A percentile compares a stretch with the other conserved stretches of the same genome.
These are phyloP conservation scores for Naganishia onofrii DNA, from an alignment of 768 basidiomycete genomes.

Conservation along the genomic window DNA sequence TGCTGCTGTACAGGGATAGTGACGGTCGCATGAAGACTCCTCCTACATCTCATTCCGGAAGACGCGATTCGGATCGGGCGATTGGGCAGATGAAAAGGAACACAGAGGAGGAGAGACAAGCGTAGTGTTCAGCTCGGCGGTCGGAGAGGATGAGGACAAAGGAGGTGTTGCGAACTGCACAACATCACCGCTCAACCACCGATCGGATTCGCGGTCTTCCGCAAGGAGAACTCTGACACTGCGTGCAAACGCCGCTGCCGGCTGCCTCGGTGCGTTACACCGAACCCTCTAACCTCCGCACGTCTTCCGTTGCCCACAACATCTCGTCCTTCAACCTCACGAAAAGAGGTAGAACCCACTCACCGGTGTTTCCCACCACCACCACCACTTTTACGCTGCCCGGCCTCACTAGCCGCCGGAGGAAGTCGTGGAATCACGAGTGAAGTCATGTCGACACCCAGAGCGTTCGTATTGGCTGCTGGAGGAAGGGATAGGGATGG, in stretches of 20 bases:
- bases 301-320: too few species aligned
- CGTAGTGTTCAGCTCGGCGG: background rate
- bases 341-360: background rate
- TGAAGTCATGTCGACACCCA: background rate
- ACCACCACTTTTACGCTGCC: background rate
- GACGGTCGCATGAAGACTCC: slow-evolving; percentile 23
- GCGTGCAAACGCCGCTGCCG: too few species aligned
- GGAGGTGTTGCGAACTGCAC: background rate
- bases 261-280: too few species aligned
- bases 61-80: background rate
- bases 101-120: background rate
- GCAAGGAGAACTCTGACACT: too few species aligned
- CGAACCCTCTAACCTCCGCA: too few species aligned
- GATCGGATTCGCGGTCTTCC: too few species aligned
- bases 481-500: too few species aligned
- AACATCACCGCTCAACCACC: too few species aligned
- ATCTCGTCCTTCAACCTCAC: too few species aligned
- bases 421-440: background rate
- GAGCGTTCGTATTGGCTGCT: background rate
- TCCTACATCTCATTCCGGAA: background rate
- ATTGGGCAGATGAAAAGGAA: background rate
- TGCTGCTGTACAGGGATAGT: slow-evolving; percentile 5
- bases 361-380: slow-evolving; percentile 19
- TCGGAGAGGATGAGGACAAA: background rate
- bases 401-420: background rate